These are phyloP conservation scores for Aspergillus tanneri DNA, from an alignment of 2,329 filamentous ascomycete genomes.

Conservation along the genomic window DNA sequence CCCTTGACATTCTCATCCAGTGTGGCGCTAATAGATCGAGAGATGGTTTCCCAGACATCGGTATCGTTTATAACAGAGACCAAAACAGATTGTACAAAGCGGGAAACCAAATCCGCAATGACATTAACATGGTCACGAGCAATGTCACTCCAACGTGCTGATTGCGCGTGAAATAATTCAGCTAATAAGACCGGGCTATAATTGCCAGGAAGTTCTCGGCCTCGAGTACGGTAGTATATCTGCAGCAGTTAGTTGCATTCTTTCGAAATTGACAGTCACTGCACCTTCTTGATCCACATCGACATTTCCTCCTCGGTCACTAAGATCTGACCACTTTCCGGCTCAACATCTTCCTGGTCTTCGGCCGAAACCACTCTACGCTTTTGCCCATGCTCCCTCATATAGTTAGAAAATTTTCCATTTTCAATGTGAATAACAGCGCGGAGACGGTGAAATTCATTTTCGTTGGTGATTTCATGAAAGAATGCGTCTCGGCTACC, in stretches of 20 bases:
- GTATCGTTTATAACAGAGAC: conserved; percentile 12
- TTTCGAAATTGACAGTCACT: neutral
- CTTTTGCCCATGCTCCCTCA: conserved; percentile 20
- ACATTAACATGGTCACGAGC: conserved; percentile 16
- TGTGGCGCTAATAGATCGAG: neutral
- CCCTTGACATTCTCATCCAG: conserved; percentile 12
- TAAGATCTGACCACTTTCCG: conserved; percentile 12
- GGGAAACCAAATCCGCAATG: conserved; percentile 8
- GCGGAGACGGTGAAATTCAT: conserved; percentile 14
- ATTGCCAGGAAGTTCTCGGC: conserved; percentile 31
- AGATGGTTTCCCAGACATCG: conserved; percentile 6
- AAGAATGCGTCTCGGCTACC: conserved; percentile 17
- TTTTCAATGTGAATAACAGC: conserved; percentile 23
- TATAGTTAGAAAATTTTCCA: conserved; percentile 18
- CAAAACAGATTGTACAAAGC: conserved; percentile 12
- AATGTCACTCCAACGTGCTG: conserved; percentile 25
- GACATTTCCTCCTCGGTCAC: conserved; percentile 17
- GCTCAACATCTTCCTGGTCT: neutral
- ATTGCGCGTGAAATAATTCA: conserved; percentile 30
- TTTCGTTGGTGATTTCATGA: conserved; percentile 1
- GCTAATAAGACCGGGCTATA: conserved; percentile 28
- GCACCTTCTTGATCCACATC: conserved; percentile 22
- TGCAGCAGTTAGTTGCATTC: conserved; percentile 10
- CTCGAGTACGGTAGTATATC: conserved; percentile 26
- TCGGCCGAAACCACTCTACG: conserved; percentile 11